phyloP scores from a whole-genome alignment of 305 asterid species.

The Solanum hybrid region DNA sequence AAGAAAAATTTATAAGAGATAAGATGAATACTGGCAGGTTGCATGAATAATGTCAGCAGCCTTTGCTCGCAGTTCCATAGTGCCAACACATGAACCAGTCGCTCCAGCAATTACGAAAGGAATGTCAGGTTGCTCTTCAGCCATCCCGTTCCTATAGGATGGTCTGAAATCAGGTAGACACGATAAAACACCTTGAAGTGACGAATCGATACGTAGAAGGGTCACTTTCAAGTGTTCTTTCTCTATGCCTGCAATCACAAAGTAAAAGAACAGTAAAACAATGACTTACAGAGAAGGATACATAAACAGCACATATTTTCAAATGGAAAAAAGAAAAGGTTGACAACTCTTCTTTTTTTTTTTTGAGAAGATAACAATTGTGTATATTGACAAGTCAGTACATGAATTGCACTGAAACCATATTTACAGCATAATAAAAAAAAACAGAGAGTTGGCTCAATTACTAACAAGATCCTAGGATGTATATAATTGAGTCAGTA shows the following conservation, averaged over 20 bases:
- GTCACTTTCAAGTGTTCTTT: constrained; percentile 99
- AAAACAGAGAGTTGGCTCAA: not conserved
- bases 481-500: not conserved
- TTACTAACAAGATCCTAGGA: not conserved
- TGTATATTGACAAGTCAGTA: not conserved
- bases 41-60: constrained; percentile 85
- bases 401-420: not conserved
- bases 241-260: constrained; percentile 66
- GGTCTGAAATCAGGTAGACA: constrained; percentile 98
- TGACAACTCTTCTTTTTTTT: not conserved
- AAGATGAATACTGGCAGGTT: constrained; percentile 61
- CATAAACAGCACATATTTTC: not conserved
- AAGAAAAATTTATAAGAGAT: constrained; percentile 8
- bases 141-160: constrained; percentile 60
- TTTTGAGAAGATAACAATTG: not conserved
- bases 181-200: constrained; percentile 92
- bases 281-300: not conserved
- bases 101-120: constrained; percentile 92
- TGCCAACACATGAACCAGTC: constrained; percentile 85
- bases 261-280: constrained; percentile 15
- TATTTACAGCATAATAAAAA: not conserved
- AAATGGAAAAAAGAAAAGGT: not conserved
- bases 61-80: constrained; percentile 69
- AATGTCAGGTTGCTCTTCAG: constrained; percentile 41
- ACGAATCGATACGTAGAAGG: constrained; percentile 93